Conservation (phyloP, 2,329 filamentous ascomycete species). For the Pseudogymnoascus sp. region DNA sequence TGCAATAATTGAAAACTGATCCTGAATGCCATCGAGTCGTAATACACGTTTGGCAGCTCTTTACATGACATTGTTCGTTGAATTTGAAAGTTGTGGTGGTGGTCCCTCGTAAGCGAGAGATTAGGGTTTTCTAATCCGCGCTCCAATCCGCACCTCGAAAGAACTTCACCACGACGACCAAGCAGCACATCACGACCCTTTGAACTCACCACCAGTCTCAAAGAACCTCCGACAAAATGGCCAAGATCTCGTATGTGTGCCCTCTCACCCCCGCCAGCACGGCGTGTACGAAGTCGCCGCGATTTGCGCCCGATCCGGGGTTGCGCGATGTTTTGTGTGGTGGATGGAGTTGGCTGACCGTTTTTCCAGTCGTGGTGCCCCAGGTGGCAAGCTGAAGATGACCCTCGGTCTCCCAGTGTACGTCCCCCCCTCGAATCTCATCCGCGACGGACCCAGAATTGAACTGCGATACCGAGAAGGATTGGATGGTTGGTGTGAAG, state of each 20-base stretch:
- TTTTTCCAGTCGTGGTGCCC: constrained; percentile 66
- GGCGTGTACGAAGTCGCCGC: not conserved
- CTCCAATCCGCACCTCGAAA: constrained; percentile 16
- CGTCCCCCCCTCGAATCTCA: constrained; percentile 38
- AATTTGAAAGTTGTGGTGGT: constrained; percentile 12
- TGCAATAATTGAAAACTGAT: constrained; percentile 1
- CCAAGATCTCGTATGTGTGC: constrained; percentile 54
- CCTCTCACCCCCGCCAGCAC: constrained; percentile 14
- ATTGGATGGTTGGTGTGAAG: constrained; percentile 7
- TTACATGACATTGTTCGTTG: not conserved
- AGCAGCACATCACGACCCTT: constrained; percentile 24
- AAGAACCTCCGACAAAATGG: constrained; percentile 48
- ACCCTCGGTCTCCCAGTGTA: constrained; percentile 99
- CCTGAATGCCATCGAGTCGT: not conserved
- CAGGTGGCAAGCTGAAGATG: constrained; percentile 99
- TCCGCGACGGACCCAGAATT: constrained; percentile 1
- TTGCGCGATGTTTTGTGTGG: constrained; percentile 5
- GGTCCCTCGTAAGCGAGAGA: constrained; percentile 23
- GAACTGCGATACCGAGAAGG: constrained; percentile 9
- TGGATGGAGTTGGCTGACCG: constrained; percentile 3
- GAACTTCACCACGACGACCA: constrained; percentile 16
- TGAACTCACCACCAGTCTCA: constrained; percentile 20
- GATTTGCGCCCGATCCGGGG: constrained; percentile 6
- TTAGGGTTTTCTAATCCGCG: constrained; percentile 22
- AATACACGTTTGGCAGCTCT: not conserved